phyloP scores from a whole-genome alignment of 2,329 filamentous ascomycete species.

The Xylaria sp. region DNA sequence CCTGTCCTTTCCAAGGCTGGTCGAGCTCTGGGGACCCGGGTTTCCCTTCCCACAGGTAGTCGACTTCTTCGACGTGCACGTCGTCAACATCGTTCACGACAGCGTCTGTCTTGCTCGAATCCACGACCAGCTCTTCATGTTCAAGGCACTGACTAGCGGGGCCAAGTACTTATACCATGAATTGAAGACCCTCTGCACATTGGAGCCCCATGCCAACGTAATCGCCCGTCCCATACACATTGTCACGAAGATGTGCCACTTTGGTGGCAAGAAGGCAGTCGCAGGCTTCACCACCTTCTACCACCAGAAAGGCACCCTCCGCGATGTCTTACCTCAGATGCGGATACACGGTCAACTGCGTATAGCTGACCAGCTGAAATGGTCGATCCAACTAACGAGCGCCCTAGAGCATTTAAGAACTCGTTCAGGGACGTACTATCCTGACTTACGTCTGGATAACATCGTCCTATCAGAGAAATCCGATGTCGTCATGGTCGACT shows the following conservation, averaged over 20 bases:
- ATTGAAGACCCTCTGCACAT: conserved; percentile 55
- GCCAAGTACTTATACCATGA: conserved; percentile 66
- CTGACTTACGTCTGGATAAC: conserved; percentile 63
- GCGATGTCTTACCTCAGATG: conserved; percentile 57
- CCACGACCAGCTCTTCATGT: conserved; percentile 48
- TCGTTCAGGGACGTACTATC: conserved; percentile 53
- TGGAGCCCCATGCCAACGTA: conserved; percentile 56
- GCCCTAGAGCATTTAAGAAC: conserved; percentile 55
- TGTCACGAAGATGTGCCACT: conserved; percentile 57
- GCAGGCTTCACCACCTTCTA: conserved; percentile 60
- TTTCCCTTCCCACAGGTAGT: conserved; percentile 49
- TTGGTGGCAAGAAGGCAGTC: conserved; percentile 58
- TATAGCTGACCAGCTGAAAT: conserved; percentile 51
- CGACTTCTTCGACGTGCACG: conserved; percentile 53
- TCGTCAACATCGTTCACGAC: conserved; percentile 59
- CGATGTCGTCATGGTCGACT: conserved; percentile 60
- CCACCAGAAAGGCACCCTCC: conserved; percentile 56
- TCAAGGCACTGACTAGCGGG: conserved; percentile 61
- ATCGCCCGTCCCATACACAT: conserved; percentile 56
- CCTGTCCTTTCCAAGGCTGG: conserved; percentile 47
- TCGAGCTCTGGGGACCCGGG: conserved; percentile 46
- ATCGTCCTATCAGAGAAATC: conserved; percentile 53
- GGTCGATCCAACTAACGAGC: conserved; percentile 55
- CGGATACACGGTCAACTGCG: conserved; percentile 49
- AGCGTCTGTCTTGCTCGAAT: conserved; percentile 59